phyloP scores from a whole-genome alignment of 768 basidiomycete genomes.

The Naganishia friedmannii region DNA sequence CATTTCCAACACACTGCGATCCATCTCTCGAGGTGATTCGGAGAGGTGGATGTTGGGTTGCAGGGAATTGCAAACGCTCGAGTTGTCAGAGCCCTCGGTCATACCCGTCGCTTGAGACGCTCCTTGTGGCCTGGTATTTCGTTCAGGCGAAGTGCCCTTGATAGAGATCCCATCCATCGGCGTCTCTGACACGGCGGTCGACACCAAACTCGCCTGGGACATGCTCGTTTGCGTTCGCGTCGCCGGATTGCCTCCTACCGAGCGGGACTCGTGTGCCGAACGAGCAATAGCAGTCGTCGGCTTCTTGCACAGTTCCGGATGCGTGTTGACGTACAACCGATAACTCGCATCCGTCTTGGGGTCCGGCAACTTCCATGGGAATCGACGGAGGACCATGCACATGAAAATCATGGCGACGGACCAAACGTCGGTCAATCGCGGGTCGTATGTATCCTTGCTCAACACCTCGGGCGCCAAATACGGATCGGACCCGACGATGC shows the following conservation, averaged over 20 bases:
- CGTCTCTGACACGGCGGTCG: slow-evolving; percentile 19
- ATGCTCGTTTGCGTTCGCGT: slow-evolving; percentile 4
- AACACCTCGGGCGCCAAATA: slow-evolving; percentile 98
- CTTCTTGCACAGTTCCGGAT: slow-evolving; percentile 73
- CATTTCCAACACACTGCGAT: slow-evolving; percentile 69
- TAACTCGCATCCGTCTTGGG: slow-evolving; percentile 87
- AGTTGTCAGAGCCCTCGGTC: slow-evolving; percentile 25
- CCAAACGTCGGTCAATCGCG: slow-evolving; percentile 98
- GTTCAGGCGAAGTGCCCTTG: not conserved
- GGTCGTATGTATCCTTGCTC: slow-evolving; percentile 75
- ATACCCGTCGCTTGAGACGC: slow-evolving; percentile 32
- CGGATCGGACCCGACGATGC: slow-evolving; percentile 94
- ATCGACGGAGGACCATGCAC: slow-evolving; percentile 95
- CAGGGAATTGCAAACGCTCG: slow-evolving; percentile 14
- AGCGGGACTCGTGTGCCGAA: not conserved
- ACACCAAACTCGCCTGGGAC: slow-evolving; percentile 15
- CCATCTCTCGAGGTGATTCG: slow-evolving; percentile 61
- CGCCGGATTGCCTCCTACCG: not conserved
- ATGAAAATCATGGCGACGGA: slow-evolving; percentile 96
- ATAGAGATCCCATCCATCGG: slow-evolving; percentile 1
- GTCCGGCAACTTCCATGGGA: slow-evolving; percentile 99
- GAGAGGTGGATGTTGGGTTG: slow-evolving; percentile 39
- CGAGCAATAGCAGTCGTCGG: slow-evolving; percentile 42
- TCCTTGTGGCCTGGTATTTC: slow-evolving; percentile 23
- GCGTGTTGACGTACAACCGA: slow-evolving; percentile 84